Percentiles rank a stretch among this genome's conserved stretches.
Conservation (phyloP, 768 basidiomycete genomes). For the Rhodotorula babjevae region DNA sequence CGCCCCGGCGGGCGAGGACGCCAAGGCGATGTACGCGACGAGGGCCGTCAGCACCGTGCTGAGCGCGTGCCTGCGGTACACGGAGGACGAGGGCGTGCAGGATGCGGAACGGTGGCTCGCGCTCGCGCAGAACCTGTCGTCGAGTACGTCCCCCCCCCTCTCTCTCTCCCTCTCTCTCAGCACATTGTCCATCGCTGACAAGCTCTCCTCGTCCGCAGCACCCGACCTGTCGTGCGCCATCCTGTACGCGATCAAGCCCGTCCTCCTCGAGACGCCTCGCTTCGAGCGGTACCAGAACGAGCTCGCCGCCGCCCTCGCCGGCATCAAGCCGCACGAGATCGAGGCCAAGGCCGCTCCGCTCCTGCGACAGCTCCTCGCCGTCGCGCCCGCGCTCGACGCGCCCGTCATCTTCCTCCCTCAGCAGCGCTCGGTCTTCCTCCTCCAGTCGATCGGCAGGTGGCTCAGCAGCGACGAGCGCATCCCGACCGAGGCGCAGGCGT, state of each 20-base stretch:
- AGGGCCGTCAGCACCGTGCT: conserved; percentile 62
- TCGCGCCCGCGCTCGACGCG: conserved; percentile 72
- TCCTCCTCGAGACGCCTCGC: conserved; percentile 63
- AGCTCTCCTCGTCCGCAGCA: conserved; percentile 50
- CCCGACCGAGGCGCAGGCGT: conserved; percentile 47
- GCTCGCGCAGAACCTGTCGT: conserved; percentile 57
- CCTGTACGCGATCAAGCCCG: conserved; percentile 58
- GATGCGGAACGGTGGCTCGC: conserved; percentile 76
- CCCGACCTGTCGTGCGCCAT: conserved; percentile 67
- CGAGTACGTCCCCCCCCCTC: not conserved
- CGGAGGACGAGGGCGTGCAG: conserved; percentile 59
- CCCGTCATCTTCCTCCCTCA: conserved; percentile 79
- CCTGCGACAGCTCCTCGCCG: conserved; percentile 64
- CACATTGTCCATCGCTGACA: not conserved
- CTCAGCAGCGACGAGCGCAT: conserved; percentile 62
- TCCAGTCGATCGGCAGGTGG: conserved; percentile 84
- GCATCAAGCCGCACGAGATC: conserved; percentile 61
- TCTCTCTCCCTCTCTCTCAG: not conserved
- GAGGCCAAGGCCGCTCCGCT: conserved; percentile 64
- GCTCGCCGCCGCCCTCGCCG: conserved; percentile 72
- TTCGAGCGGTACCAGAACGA: conserved; percentile 83
- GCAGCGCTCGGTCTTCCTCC: conserved; percentile 74
- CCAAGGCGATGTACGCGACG: conserved; percentile 56
- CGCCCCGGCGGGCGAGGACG: conserved; percentile 4
- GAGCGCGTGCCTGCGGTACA: conserved; percentile 54